phyloP scores from a whole-genome alignment of 1,139 yeast genomes.

The Hanseniaspora gamundiae region DNA sequence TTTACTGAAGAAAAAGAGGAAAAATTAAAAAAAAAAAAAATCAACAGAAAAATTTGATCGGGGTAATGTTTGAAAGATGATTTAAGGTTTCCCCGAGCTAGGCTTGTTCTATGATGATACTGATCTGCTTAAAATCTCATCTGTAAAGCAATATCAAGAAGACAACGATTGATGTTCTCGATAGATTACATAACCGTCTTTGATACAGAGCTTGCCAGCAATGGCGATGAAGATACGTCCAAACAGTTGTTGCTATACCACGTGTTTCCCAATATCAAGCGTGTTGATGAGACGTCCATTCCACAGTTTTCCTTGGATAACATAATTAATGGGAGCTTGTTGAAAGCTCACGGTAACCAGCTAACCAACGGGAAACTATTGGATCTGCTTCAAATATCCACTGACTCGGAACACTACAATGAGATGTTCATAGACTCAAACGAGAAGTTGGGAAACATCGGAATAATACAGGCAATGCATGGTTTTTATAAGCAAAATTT shows the following conservation, averaged over 20 bases:
- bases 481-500: conserved; percentile 2
- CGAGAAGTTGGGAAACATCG: conserved; percentile 25
- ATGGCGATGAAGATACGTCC: conserved; percentile 11
- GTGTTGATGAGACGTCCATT: conserved; percentile 9
- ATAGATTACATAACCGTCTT: conserved; percentile 19
- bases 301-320: conserved; percentile 3
- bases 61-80: no score
- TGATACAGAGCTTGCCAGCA: conserved; percentile 13
- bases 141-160: no score
- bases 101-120: no score
- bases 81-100: no score
- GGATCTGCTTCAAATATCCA: not conserved
- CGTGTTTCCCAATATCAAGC: conserved; percentile 13
- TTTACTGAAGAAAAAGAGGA: no score
- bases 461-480: conserved; percentile 29
- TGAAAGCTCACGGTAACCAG: not conserved
- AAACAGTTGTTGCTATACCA: conserved; percentile 20
- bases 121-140: no score
- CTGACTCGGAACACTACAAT: not conserved
- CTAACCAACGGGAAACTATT: not conserved
- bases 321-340: not conserved
- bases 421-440: conserved; percentile 11
- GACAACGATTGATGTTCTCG: not conserved
- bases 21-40: no score
- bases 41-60: no score